Percentiles rank a stretch among this genome's conserved stretches.
Conservation (phyloP, 768 basidiomycete species). For the Suillus americanus region DNA sequence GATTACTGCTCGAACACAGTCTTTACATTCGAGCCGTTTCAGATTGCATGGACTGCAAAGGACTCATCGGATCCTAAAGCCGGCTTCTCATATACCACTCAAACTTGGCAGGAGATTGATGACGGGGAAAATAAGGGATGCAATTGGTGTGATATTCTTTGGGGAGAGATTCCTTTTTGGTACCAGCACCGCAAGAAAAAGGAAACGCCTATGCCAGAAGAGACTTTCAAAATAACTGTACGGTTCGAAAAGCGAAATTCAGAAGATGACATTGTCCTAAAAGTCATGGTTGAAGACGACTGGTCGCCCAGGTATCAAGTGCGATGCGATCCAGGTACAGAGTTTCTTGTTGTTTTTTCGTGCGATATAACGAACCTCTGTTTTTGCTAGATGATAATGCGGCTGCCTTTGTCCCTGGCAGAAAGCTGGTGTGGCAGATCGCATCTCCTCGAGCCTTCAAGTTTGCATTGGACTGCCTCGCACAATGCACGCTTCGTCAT, state of each 20-base stretch:
- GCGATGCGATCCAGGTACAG: conserved; percentile 2
- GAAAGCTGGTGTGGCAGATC: conserved; percentile 5
- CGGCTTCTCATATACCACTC: conserved; percentile 6
- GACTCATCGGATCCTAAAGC: not conserved
- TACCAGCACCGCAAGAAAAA: not conserved
- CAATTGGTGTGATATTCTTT: conserved; percentile 4
- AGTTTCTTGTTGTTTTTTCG: not conserved
- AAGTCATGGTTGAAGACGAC: not conserved
- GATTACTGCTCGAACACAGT: not conserved
- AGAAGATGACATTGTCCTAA: not conserved
- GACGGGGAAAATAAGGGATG: conserved; percentile 3
- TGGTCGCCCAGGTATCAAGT: not conserved
- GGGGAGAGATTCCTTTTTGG: conserved; percentile 3
- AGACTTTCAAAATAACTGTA: conserved; percentile 7
- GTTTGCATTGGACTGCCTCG: conserved; percentile 5
- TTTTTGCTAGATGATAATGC: not conserved
- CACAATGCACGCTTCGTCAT: conserved; percentile 5
- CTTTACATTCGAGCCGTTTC: conserved; percentile 3
- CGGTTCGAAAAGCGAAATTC: not conserved
- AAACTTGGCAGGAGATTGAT: conserved; percentile 9
- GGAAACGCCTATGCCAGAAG: conserved; percentile 1
- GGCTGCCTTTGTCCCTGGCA: not conserved
- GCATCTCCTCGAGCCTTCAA: conserved; percentile 4
- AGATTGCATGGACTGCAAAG: conserved; percentile 2
- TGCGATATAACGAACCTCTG: not conserved